Evolutionary conservation across 2,329 filamentous ascomycete species (phyloP), one percentile per base, ranked within the genome.

Genomic region (Fusarium verrucosum): DNA sequence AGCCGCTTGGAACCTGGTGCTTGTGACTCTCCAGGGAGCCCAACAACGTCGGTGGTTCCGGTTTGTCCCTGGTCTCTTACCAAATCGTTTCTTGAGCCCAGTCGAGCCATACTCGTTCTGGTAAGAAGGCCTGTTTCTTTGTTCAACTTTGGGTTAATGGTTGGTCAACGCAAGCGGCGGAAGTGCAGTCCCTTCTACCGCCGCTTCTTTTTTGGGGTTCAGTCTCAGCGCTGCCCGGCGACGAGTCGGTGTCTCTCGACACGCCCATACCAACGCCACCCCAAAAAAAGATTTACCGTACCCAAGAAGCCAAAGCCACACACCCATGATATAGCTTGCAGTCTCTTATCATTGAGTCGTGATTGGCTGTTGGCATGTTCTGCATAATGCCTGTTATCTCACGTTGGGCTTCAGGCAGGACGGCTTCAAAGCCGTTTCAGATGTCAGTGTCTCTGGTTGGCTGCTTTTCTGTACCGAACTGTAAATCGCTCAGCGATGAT

Each of bases 381-480:
- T 73, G 71, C 73, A 75, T 75, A 75, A 75, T 75, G 73, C 68
- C 58, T 69, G 73, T 73, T 71, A 71, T 71, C 67, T 69, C 69
- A 71, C 44, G 61, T 68, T 67, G 57, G 50, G 51, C 44, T 64
- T 45, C 25, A 32, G 55, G 30, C 36, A 50, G 35, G 44, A 61
- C 50, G 56, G 56, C 58, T 53, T 54, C 45, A 45, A 61, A 67
- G 61, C 61, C 64, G 69, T 70, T 68, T 57, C 56, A 61, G 50
- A 47, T 45, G 35, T 49, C 36, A 42, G 41, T 25, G 46, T 25
- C 25, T 51, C 50, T 62, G 59, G 53, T 62, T 58, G 52, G 60
- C 23, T 59, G 25, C 16, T 14, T 37, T 20, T 50, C 56, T 36
- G 22, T 30, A 35, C 41, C 56, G 36, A 61, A 60, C n/a, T 61